phyloP scores from a whole-genome alignment of 306 rosid genomes.

The Datisca glomerata region DNA sequence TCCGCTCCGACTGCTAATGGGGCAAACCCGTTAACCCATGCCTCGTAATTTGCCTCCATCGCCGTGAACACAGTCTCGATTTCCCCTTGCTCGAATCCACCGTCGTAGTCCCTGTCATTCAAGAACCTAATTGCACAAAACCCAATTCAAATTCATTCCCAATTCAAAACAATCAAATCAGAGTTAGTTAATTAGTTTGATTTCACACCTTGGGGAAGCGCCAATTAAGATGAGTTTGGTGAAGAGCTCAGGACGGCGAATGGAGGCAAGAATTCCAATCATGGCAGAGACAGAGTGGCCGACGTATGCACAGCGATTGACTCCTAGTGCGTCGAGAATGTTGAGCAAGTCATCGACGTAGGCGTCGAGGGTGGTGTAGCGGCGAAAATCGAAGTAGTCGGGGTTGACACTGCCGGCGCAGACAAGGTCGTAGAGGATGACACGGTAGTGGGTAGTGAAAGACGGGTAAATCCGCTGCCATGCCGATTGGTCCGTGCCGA shows the following conservation, averaged over 20 bases:
- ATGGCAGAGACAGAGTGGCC: slow-evolving; percentile 98
- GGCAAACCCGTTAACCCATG: slow-evolving; percentile 83
- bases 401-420: slow-evolving; percentile 99
- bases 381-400: slow-evolving; percentile 69
- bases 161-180: neutral
- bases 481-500: slow-evolving; percentile 96
- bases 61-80: slow-evolving; percentile 54
- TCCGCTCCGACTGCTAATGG: slow-evolving; percentile 80
- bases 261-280: slow-evolving; percentile 85
- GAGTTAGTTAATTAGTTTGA: too few relatives aligned
- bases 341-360: slow-evolving; percentile 70
- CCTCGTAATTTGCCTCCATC: slow-evolving; percentile 71
- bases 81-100: slow-evolving; percentile 64
- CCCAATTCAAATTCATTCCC: too few relatives aligned
- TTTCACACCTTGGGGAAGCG: slow-evolving; percentile 81
- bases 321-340: slow-evolving; percentile 56
- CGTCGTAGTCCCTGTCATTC: slow-evolving; percentile 78
- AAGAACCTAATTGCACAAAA: slow-evolving; percentile 33
- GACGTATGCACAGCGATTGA: slow-evolving; percentile 61
- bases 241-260: slow-evolving; percentile 81
- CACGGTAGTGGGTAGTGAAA: slow-evolving; percentile 51
- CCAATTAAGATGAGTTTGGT: slow-evolving; percentile 82
- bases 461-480: slow-evolving; percentile 77
- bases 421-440: slow-evolving; percentile 90
- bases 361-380: slow-evolving; percentile 80